Percentiles rank a stretch among this genome's conserved stretches.
These are phyloP conservation scores for Leishmania tarentolae DNA, from an alignment of 208 protist species.

Conservation along the genomic window DNA sequence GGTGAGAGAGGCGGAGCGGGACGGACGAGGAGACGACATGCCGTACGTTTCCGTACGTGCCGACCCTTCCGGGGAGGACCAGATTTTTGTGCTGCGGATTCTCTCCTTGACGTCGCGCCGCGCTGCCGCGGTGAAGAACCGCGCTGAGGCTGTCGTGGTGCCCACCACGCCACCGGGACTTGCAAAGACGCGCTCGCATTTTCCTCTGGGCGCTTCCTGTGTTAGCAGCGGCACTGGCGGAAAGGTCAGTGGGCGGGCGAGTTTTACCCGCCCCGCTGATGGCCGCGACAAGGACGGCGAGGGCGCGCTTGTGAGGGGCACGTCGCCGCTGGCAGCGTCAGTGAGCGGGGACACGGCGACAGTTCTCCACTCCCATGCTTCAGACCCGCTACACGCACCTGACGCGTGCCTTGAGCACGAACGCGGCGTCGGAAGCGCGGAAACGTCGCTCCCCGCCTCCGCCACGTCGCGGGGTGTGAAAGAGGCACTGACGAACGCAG, in stretches of 20 bases:
- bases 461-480: not conserved
- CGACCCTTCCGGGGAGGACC: not conserved
- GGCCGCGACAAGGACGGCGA: not conserved
- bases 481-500: not conserved
- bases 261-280: not conserved
- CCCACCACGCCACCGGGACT: not conserved
- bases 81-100: slow-evolving; percentile 1
- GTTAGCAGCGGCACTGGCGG: not conserved
- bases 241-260: not conserved
- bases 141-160: not conserved
- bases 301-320: slow-evolving; percentile 3
- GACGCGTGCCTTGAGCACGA: not conserved
- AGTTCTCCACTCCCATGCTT: not conserved
- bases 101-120: not conserved
- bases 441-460: not conserved
- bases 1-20: not conserved
- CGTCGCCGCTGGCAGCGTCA: not conserved
- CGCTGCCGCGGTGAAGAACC: not conserved
- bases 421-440: not conserved
- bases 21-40: slow-evolving; percentile 2
- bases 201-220: not conserved
- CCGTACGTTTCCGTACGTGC: not conserved
- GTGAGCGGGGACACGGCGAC: not conserved
- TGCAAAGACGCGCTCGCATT: not conserved
- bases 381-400: not conserved